These are phyloP conservation scores for Coniochaeta pulveracea DNA, from an alignment of 2,329 filamentous ascomycete genomes.

Conservation along the genomic window DNA sequence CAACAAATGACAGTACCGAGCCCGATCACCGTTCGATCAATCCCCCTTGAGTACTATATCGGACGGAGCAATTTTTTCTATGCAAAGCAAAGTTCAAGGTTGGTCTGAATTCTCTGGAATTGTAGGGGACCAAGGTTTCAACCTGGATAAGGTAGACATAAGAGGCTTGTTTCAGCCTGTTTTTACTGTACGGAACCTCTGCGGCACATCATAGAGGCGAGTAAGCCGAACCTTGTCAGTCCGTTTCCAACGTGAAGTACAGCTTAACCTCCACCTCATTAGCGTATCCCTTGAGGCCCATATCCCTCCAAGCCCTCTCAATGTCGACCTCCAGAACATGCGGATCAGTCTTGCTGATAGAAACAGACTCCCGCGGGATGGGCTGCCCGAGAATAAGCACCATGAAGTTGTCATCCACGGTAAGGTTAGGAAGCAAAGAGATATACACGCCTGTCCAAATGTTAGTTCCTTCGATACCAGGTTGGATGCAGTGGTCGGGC, in stretches of 20 bases:
- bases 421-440: constrained; percentile 50
- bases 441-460: constrained; percentile 57
- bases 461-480: constrained; percentile 2
- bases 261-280: constrained; percentile 68
- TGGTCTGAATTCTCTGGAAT: too few relatives aligned
- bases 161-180: too few relatives aligned
- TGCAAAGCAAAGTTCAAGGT: too few relatives aligned
- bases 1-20: too few relatives aligned
- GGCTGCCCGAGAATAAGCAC: constrained; percentile 62
- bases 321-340: constrained; percentile 69
- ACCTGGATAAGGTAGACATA: too few relatives aligned
- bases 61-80: too few relatives aligned
- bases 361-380: constrained; percentile 57
- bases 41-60: too few relatives aligned
- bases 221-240: too few relatives aligned
- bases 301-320: constrained; percentile 63
- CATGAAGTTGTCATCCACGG: constrained; percentile 56
- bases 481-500: neutral
- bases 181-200: too few relatives aligned
- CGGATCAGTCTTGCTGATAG: constrained; percentile 35
- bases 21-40: too few relatives aligned
- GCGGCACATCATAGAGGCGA: too few relatives aligned
- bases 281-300: constrained; percentile 62
- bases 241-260: constrained; percentile 32
- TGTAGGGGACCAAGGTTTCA: too few relatives aligned